Percentiles rank a stretch among this genome's conserved stretches.
These are phyloP conservation scores for Botryobasidium botryosum DNA, from an alignment of 768 basidiomycete species.

Conservation along the genomic window DNA sequence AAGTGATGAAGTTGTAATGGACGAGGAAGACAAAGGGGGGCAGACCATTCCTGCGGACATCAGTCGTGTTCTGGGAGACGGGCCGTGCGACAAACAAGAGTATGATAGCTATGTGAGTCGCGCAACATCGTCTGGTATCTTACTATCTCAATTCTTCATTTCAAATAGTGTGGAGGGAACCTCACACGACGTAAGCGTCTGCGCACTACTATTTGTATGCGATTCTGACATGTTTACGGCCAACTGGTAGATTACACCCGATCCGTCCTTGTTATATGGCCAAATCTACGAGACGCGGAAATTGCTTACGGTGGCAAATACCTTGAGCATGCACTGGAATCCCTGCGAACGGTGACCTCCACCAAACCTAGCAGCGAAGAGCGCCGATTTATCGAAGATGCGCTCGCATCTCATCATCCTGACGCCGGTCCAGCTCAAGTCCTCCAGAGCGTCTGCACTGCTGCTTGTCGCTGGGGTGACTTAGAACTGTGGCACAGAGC, in stretches of 20 bases:
- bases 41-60: not conserved
- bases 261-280: slow-evolving; percentile 22
- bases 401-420: too few species aligned
- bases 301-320: too few species aligned
- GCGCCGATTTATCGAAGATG: too few species aligned
- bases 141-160: not conserved
- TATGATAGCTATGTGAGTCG: slow-evolving; percentile 29
- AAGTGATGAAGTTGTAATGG: not conserved
- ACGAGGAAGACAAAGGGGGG: too few species aligned
- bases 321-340: too few species aligned
- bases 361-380: too few species aligned
- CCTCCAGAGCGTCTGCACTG: too few species aligned
- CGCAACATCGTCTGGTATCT: slow-evolving; percentile 15
- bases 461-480: too few species aligned
- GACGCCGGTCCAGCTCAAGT: too few species aligned
- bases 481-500: too few species aligned
- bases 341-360: too few species aligned
- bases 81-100: slow-evolving; percentile 21
- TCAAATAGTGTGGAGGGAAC: slow-evolving; percentile 14
- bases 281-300: too few species aligned
- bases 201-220: not conserved
- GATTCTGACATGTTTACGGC: slow-evolving; percentile 5
- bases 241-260: slow-evolving; percentile 15
- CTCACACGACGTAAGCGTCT: slow-evolving; percentile 20
- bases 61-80: slow-evolving; percentile 16